Evolutionary conservation across 2,329 filamentous ascomycete genomes (phyloP).

Genomic region (Bipolaris oryzae): DNA sequence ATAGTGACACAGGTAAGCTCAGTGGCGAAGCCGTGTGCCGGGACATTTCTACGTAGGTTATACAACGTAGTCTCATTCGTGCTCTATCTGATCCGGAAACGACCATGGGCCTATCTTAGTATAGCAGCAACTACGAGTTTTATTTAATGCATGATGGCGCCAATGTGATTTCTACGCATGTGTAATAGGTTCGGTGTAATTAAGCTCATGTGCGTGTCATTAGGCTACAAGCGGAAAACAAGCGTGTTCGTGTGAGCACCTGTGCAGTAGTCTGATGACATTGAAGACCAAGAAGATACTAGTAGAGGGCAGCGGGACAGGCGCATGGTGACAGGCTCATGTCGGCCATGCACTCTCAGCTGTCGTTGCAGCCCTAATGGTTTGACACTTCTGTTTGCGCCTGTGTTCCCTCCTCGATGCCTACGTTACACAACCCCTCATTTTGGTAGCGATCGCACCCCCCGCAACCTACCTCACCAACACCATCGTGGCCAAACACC

Average conservation of each 20-base stretch:
- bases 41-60: constrained; percentile 4
- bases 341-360: constrained; percentile 18
- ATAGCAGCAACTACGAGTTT: constrained; percentile 1
- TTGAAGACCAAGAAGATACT: constrained; percentile 27
- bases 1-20: constrained; percentile 15
- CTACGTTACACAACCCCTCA: constrained; percentile 8
- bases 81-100: not conserved
- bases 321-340: constrained; percentile 29
- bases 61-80: not conserved
- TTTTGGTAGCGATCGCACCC: constrained; percentile 6
- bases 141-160: not conserved
- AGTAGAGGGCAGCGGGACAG: constrained; percentile 27
- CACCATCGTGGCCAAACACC: not conserved
- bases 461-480: constrained; percentile 4
- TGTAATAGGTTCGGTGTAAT: not conserved
- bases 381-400: constrained; percentile 8
- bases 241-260: not conserved
- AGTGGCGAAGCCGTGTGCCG: constrained; percentile 1
- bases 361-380: constrained; percentile 10
- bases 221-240: not conserved
- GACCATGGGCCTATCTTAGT: not conserved
- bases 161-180: not conserved
- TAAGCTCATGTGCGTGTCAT: not conserved
- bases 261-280: constrained; percentile 17
- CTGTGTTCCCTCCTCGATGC: constrained; percentile 1